Evolutionary conservation across 768 basidiomycete genomes (phyloP).

Genomic region (Mycena capillaripes): DNA sequence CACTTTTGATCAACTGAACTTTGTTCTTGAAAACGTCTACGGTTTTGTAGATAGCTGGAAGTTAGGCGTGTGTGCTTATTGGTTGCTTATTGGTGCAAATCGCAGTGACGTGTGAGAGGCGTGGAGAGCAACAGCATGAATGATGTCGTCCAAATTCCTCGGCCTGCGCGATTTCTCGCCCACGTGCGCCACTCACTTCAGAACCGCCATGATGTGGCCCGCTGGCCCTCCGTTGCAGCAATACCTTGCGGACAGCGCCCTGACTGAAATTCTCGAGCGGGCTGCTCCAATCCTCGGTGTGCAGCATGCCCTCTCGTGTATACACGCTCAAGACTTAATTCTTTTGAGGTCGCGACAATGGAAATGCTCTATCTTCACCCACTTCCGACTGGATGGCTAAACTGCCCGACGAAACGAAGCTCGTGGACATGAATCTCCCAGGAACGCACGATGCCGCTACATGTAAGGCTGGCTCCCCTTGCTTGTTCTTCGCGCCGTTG

Average conservation of each 20-base stretch:
- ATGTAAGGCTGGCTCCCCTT: conserved; percentile 49
- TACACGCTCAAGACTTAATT: neutral
- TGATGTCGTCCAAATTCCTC: no score
- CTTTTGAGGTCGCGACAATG: conserved; percentile 41
- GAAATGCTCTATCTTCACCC: conserved; percentile 48
- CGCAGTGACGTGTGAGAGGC: no score
- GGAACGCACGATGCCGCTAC: conserved; percentile 67
- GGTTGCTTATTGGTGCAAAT: no score
- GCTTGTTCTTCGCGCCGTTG: neutral
- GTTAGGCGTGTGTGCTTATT: no score
- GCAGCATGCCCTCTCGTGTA: no score
- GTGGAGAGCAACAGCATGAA: no score
- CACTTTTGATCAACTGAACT: no score
- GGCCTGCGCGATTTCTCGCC: no score
- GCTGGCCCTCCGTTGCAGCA: neutral
- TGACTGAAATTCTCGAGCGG: conserved; percentile 46
- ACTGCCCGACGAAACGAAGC: conserved; percentile 54
- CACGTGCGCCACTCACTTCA: no score
- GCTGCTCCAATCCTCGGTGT: conserved; percentile 51
- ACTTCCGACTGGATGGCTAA: conserved; percentile 64
- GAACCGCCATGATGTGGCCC: no score
- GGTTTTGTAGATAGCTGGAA: no score
- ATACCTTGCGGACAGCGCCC: conserved; percentile 37
- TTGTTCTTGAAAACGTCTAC: no score
- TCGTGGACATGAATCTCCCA: conserved; percentile 66